Base-by-base conservation (phyloP, 495 filamentous ascomycete species). In the Aspergillus ostianus region DNA sequence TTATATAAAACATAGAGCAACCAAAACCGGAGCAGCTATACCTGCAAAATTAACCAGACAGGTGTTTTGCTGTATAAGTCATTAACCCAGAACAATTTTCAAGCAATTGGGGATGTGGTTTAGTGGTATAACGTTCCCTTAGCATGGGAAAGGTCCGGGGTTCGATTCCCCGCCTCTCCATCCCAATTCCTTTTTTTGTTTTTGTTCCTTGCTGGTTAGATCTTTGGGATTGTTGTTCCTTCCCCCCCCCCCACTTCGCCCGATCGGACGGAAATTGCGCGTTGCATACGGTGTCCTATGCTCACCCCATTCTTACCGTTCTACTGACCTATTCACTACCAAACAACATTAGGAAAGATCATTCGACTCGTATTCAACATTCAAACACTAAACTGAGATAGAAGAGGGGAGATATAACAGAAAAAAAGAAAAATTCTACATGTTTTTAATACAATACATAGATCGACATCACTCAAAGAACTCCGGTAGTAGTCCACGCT, bases 391-490 rank as follows among this genome's bases (percentile, higher is more conserved):
- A 53, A 18, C 60, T 57, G 57, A 51, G 56, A 30, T 48, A 50
- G 46, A 51, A 51, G 60, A 63, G 60, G 32, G 51, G 60, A 63
- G 60, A 73, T 41, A 41, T 41, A 41, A 41, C 36, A 41, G 60
- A 60, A 56, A 67, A 62, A 64, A 63, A 20, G 66, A 44, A 69
- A 63, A 57, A 56, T 50, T 51, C 61, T 69, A 73, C 78, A 74
- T 70, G 82, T 57, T 81, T 41, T 77, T 84, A 70, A 72, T 68
- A 73, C 63, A 70, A 65, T 74, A 75, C 66, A 72, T 75, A 76
- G 64, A 73, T 72, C 64, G 67, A 70, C 70, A 73, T 70, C 65
- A 71, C 67, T 70, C 72, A 69, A 52, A 67, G 62, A 77, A 78
- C 76, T 73, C 76, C 76, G 67, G 67, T 60, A 26, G 50, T 56